Percentiles rank a stretch among this genome's conserved stretches.
These are phyloP conservation scores for Amylocarpus encephaloides DNA, from an alignment of 2,329 filamentous ascomycete genomes.

Conservation along the genomic window DNA sequence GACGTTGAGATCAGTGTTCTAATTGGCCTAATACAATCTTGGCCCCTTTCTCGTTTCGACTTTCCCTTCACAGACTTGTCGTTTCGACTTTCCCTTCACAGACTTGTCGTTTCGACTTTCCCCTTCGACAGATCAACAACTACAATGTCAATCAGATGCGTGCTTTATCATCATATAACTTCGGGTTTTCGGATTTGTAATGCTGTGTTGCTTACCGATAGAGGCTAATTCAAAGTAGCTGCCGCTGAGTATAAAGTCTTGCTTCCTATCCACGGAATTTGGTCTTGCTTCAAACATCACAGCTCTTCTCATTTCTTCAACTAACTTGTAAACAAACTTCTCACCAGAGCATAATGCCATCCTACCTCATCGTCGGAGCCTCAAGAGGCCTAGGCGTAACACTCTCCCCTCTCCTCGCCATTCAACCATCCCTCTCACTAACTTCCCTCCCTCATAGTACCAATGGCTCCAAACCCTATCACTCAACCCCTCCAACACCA, in stretches of 20 bases:
- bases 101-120: constrained; percentile 1
- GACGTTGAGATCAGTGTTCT: too few species aligned
- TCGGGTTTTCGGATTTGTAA: too few species aligned
- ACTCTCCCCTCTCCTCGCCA: background rate
- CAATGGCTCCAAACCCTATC: constrained; percentile 44
- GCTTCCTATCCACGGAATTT: too few species aligned
- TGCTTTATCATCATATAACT: too few species aligned
- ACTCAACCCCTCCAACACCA: constrained; percentile 36
- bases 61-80: background rate
- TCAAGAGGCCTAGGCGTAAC: constrained; percentile 20
- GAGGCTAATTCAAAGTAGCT: too few species aligned
- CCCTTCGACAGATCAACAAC: background rate
- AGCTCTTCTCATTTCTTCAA: background rate
- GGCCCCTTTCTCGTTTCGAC: background rate
- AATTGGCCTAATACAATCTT: too few species aligned
- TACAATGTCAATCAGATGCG: too few species aligned
- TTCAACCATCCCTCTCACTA: background rate
- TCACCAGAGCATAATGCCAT: constrained; percentile 13
- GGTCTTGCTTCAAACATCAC: too few species aligned
- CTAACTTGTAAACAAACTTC: background rate
- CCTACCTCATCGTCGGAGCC: constrained; percentile 19
- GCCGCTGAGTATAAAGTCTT: too few species aligned
- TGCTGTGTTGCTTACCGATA: too few species aligned
- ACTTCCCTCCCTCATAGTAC: constrained; percentile 33
- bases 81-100: constrained; percentile 1